A percentile compares a stretch with the other conserved stretches of the same genome.
Conservation (phyloP, 225 moss, liverwort and hornwort genomes). For the Polytrichum formosum region DNA sequence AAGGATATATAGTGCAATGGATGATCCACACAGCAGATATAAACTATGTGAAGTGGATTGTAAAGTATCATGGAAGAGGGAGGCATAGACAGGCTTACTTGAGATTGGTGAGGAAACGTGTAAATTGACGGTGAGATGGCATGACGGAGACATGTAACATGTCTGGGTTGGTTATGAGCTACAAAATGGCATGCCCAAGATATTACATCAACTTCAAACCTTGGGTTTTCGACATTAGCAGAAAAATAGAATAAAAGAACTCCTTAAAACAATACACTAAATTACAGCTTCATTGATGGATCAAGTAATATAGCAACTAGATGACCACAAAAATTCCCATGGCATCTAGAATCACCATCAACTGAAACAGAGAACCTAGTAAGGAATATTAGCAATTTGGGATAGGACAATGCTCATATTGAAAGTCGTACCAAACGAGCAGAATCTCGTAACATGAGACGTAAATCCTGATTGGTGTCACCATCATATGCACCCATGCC, state of each 20-base stretch:
- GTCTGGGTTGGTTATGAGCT: slow-evolving; percentile 92
- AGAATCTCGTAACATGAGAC: slow-evolving; percentile 65
- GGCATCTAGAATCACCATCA: no score
- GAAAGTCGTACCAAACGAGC: slow-evolving; percentile 61
- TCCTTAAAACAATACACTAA: no score
- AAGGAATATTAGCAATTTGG: no score
- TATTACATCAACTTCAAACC: slow-evolving; percentile 10
- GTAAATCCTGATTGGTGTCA: slow-evolving; percentile 73
- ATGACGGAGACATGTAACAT: slow-evolving; percentile 95
- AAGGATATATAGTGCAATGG: no score
- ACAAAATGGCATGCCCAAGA: slow-evolving; percentile 18
- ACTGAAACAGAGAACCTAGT: no score
- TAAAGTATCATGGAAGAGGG: no score
- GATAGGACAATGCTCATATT: no score
- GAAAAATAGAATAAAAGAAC: no score
- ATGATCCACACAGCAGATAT: neutral
- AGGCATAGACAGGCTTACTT: slow-evolving; percentile 39
- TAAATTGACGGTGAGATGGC: slow-evolving; percentile 86
- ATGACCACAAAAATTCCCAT: no score
- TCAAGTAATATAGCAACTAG: no score
- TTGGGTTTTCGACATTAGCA: neutral
- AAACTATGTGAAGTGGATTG: neutral
- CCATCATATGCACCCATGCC: no score
- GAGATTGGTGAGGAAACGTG: slow-evolving; percentile 70
- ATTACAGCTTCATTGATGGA: no score